Conservation (phyloP, 495 filamentous ascomycete genomes). For the Talaromyces stipitatus region DNA sequence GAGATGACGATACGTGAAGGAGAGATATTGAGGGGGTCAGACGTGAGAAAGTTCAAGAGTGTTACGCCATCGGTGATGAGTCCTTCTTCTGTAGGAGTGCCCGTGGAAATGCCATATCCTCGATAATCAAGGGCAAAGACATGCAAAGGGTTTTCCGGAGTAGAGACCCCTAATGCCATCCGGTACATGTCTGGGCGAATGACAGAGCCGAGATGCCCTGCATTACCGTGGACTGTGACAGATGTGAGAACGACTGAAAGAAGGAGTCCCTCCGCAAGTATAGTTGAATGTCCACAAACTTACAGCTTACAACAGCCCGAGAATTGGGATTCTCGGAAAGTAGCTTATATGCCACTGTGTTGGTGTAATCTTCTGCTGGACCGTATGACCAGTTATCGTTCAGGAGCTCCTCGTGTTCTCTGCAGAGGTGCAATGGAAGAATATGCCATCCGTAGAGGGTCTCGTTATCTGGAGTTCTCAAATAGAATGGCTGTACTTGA, state of each 20-base stretch:
- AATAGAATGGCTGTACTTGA: conserved; percentile 52
- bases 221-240: conserved; percentile 39
- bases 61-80: conserved; percentile 73
- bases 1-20: conserved; percentile 67
- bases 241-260: background rate
- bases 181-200: conserved; percentile 36
- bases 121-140: conserved; percentile 79
- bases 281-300: background rate
- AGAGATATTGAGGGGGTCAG: conserved; percentile 42
- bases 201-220: conserved; percentile 37
- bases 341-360: conserved; percentile 44
- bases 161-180: conserved; percentile 32
- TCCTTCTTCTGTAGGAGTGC: conserved; percentile 72
- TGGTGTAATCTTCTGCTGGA: conserved; percentile 30
- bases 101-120: conserved; percentile 77
- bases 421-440: conserved; percentile 47
- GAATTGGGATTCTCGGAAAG: conserved; percentile 48
- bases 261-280: background rate
- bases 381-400: conserved; percentile 34
- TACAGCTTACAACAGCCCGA: conserved; percentile 32
- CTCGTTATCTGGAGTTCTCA: conserved; percentile 50
- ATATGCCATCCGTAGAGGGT: conserved; percentile 56
- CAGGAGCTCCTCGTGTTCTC: conserved; percentile 38
- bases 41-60: conserved; percentile 52
- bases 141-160: conserved; percentile 49